These are phyloP conservation scores for Rhynchospora breviuscula DNA, from an alignment of 176 grass and related monocot species.

Conservation along the genomic window DNA sequence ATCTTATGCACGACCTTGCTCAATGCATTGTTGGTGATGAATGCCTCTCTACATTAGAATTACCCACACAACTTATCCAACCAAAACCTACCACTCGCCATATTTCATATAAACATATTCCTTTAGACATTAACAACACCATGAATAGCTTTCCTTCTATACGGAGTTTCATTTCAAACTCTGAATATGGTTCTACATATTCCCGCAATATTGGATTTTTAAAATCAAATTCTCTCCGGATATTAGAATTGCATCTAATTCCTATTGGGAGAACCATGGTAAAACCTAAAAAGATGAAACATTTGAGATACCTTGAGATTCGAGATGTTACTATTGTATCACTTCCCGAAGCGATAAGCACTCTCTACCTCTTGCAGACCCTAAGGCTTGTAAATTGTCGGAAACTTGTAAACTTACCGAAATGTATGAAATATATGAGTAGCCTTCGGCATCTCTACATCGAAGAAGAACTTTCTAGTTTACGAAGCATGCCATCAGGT, in stretches of 20 bases:
- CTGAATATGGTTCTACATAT: background rate
- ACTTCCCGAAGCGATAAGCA: background rate
- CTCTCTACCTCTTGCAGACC: background rate
- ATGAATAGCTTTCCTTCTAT: background rate
- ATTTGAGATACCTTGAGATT: conserved; percentile 19
- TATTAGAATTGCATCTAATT: background rate
- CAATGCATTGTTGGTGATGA: background rate
- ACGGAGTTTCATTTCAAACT: background rate
- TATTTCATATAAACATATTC: background rate
- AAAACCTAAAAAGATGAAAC: conserved; percentile 2
- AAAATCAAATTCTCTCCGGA: conserved; percentile 17
- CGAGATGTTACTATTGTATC: background rate
- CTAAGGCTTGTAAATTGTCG: background rate
- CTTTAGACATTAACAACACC: background rate
- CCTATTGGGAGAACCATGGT: background rate
- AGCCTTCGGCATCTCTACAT: conserved; percentile 12
- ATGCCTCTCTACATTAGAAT: background rate
- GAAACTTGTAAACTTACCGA: background rate
- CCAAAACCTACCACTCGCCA: background rate
- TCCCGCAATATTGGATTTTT: conserved; percentile 22
- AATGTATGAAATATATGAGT: background rate
- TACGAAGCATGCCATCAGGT: background rate
- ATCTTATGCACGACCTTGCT: conserved; percentile 32
- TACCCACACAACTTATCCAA: conserved; percentile 14
- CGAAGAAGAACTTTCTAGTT: background rate